Percentiles rank a stretch among this genome's conserved stretches.
phyloP scores from a whole-genome alignment of 2,329 filamentous ascomycete genomes.

The Monosporascus sp. region DNA sequence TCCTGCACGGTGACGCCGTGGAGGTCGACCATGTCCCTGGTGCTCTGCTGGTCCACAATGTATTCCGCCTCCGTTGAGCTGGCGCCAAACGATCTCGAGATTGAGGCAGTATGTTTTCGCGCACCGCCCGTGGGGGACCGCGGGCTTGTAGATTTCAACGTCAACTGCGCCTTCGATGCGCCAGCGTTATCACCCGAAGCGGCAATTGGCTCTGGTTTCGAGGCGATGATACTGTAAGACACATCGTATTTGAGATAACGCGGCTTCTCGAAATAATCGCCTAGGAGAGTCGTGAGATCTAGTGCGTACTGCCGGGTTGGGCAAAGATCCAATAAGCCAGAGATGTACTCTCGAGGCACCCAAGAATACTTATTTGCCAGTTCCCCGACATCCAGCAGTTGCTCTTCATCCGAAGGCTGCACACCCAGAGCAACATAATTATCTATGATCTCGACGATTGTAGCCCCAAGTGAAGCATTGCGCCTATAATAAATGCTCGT shows the following conservation, averaged over 20 bases:
- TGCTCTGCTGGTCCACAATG: constrained; percentile 64
- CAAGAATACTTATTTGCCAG: constrained; percentile 34
- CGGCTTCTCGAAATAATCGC: constrained; percentile 37
- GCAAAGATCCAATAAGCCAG: constrained; percentile 37
- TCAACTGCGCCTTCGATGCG: background rate
- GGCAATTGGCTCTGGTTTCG: background rate
- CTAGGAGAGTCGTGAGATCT: constrained; percentile 37
- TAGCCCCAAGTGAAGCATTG: constrained; percentile 32
- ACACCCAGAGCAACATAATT: constrained; percentile 36
- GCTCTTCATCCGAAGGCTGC: constrained; percentile 24
- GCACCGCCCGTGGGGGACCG: constrained; percentile 1
- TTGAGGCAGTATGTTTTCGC: constrained; percentile 1
- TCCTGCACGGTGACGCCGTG: constrained; percentile 80
- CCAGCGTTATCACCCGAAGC: background rate
- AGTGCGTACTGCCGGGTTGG: constrained; percentile 19
- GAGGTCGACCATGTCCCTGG: constrained; percentile 60
- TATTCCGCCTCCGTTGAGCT: constrained; percentile 51
- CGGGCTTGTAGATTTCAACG: constrained; percentile 1
- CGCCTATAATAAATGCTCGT: constrained; percentile 34
- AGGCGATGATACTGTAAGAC: constrained; percentile 17
- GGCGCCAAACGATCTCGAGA: constrained; percentile 7
- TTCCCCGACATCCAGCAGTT: constrained; percentile 25
- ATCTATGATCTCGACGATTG: constrained; percentile 38
- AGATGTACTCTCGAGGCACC: constrained; percentile 38
- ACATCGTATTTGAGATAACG: constrained; percentile 26